These are phyloP conservation scores for Epichloe typhina DNA, from an alignment of 2,329 filamentous ascomycete species.

Conservation along the genomic window DNA sequence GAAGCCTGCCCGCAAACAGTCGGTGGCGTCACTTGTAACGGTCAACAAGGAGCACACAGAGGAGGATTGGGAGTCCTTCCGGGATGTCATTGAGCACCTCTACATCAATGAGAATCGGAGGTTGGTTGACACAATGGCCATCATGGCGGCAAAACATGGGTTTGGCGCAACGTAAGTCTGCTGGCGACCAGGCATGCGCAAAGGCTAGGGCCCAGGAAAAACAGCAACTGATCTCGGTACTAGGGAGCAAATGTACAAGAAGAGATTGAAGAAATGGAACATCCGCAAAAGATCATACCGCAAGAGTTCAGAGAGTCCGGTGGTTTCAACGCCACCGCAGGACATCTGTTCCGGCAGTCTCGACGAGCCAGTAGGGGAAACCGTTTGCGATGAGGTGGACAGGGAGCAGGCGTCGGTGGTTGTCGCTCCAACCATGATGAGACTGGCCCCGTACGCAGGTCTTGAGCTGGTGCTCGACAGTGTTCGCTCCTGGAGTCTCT, in stretches of 20 bases:
- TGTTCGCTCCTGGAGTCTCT: slow-evolving; percentile 21
- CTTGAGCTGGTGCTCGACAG: slow-evolving; percentile 22
- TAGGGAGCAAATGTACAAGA: slow-evolving; percentile 28
- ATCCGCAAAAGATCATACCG: slow-evolving; percentile 23
- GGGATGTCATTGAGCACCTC: slow-evolving; percentile 18
- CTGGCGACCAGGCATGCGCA: not conserved
- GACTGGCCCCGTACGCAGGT: slow-evolving; percentile 14
- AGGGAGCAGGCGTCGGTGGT: slow-evolving; percentile 6
- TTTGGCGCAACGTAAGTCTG: slow-evolving; percentile 25
- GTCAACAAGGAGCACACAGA: slow-evolving; percentile 23
- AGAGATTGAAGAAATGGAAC: slow-evolving; percentile 26
- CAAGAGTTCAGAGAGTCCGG: slow-evolving; percentile 8
- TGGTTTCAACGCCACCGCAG: slow-evolving; percentile 3
- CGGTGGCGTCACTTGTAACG: slow-evolving; percentile 11
- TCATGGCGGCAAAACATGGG: slow-evolving; percentile 20
- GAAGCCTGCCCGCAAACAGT: slow-evolving; percentile 17
- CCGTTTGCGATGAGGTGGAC: not conserved
- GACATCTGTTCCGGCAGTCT: not conserved
- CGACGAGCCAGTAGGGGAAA: slow-evolving; percentile 3
- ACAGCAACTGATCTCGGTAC: not conserved
- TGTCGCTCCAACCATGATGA: slow-evolving; percentile 11
- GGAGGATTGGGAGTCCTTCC: slow-evolving; percentile 21
- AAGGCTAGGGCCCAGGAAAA: not conserved
- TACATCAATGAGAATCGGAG: slow-evolving; percentile 24
- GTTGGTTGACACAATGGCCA: slow-evolving; percentile 23